These are phyloP conservation scores for Exophiala alcalophila DNA, from an alignment of 2,329 filamentous ascomycete species.

Conservation along the genomic window DNA sequence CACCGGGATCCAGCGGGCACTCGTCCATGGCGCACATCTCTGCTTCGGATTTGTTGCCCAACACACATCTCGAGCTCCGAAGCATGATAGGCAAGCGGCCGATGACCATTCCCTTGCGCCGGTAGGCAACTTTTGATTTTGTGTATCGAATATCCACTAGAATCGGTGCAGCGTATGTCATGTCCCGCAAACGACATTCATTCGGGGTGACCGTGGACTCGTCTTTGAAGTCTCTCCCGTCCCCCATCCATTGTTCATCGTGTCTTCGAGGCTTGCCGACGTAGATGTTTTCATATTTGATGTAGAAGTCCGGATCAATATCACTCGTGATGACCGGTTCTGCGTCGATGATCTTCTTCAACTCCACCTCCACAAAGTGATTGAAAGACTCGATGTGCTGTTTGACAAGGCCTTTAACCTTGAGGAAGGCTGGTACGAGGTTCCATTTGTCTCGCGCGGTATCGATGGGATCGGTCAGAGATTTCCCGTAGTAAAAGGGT, in stretches of 20 bases:
- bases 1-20: constrained; percentile 91
- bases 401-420: constrained; percentile 94
- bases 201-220: constrained; percentile 73
- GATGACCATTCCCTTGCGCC: constrained; percentile 71
- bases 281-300: constrained; percentile 82
- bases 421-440: constrained; percentile 91
- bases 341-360: constrained; percentile 93
- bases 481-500: constrained; percentile 68
- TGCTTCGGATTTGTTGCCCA: constrained; percentile 76
- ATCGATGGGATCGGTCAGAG: constrained; percentile 65
- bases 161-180: constrained; percentile 96
- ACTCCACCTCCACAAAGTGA: constrained; percentile 93
- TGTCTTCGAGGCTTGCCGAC: constrained; percentile 77
- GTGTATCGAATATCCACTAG: constrained; percentile 89
- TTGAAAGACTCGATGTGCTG: constrained; percentile 99
- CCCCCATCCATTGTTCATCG: constrained; percentile 67
- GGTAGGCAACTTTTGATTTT: constrained; percentile 72
- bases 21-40: constrained; percentile 93
- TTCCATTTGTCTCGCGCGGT: constrained; percentile 90
- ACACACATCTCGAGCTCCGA: constrained; percentile 86
- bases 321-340: constrained; percentile 88
- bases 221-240: constrained; percentile 42
- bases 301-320: constrained; percentile 86
- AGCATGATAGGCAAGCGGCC: constrained; percentile 96
- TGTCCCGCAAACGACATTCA: constrained; percentile 92